Conservation (phyloP, 164 flowering plant species). For the Paratinospora sagittata region DNA sequence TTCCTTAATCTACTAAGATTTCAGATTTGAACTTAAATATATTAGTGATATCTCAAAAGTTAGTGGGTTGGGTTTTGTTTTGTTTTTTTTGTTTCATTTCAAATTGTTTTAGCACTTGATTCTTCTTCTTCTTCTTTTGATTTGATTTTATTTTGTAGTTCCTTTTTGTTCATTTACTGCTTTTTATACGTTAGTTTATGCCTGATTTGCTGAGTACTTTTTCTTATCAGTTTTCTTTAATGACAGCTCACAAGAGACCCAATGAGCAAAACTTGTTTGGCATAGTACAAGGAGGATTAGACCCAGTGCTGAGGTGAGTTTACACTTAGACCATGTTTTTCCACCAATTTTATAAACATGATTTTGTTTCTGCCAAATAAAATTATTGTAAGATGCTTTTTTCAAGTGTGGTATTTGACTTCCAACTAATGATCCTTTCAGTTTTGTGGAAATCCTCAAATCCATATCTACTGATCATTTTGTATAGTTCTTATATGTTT, state of each 20-base stretch:
- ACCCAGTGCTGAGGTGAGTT: constrained; percentile 71
- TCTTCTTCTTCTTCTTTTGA: background rate
- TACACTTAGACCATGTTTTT: background rate
- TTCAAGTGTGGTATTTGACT: background rate
- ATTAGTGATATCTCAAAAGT: background rate
- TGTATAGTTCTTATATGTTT: too few species aligned
- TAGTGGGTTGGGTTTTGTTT: background rate
- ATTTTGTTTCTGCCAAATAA: background rate
- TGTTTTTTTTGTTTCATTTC: too few species aligned
- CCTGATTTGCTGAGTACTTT: too few species aligned
- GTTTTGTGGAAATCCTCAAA: too few species aligned
- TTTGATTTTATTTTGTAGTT: background rate
- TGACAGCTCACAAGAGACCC: constrained; percentile 86
- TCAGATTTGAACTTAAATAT: background rate
- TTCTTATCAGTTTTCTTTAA: background rate
- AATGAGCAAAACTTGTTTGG: constrained; percentile 88
- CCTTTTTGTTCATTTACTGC: background rate
- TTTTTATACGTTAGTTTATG: too few species aligned
- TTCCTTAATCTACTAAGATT: background rate
- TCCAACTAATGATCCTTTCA: background rate
- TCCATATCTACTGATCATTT: too few species aligned
- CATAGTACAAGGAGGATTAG: constrained; percentile 96
- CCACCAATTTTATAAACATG: background rate
- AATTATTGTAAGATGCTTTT: background rate
- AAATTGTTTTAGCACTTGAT: too few species aligned